These are phyloP conservation scores for Cinnamomum micranthum DNA, from an alignment of 164 flowering plant species.

Conservation along the genomic window DNA sequence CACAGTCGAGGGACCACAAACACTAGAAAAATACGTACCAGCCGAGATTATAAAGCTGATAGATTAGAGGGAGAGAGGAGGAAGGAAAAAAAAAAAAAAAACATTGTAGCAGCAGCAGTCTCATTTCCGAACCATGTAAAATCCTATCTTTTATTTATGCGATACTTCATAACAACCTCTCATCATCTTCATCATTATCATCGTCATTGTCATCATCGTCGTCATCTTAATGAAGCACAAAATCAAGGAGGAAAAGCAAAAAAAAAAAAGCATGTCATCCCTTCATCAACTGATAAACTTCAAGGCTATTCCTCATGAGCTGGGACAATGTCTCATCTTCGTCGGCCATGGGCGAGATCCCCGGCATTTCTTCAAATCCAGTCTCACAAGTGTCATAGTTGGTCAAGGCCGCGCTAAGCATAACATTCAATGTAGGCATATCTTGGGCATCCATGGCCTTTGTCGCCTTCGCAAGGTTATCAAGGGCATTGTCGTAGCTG, in stretches of 20 bases:
- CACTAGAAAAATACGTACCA: no score
- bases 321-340: not conserved
- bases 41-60: no score
- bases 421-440: not conserved
- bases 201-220: no score
- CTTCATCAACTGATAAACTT: not conserved
- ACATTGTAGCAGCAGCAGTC: no score
- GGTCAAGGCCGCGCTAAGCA: slow-evolving; percentile 10
- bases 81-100: no score
- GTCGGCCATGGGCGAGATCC: not conserved
- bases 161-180: no score
- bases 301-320: not conserved
- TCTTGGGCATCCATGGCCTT: not conserved
- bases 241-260: not conserved
- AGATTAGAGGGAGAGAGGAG: no score
- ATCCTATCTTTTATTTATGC: no score
- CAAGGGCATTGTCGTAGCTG: not conserved
- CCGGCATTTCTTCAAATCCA: slow-evolving; percentile 7
- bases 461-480: not conserved
- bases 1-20: no score
- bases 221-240: not conserved
- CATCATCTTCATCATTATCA: no score
- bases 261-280: not conserved
- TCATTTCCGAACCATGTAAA: no score
- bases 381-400: not conserved